Evolutionary conservation across 768 basidiomycete species (phyloP).

Genomic region (Suillus bovinus): DNA sequence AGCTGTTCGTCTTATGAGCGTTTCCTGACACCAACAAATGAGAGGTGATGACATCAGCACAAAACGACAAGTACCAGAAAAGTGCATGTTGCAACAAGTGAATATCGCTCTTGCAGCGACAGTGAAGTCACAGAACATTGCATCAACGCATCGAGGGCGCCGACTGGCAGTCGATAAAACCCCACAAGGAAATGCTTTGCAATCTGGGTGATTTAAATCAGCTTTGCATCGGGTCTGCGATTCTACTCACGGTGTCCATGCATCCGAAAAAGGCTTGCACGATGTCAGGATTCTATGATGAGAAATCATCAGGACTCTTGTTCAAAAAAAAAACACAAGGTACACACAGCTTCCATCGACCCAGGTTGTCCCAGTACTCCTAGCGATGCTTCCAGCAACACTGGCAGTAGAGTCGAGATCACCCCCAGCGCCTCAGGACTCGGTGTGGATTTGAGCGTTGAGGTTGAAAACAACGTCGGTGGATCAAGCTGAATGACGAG

Average conservation of each 20-base stretch:
- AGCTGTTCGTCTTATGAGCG: constrained; percentile 67
- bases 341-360: constrained; percentile 68
- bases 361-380: constrained; percentile 52
- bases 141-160: constrained; percentile 66
- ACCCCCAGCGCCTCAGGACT: constrained; percentile 54
- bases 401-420: constrained; percentile 55
- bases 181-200: constrained; percentile 32
- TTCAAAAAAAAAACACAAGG: background rate
- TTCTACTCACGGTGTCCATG: constrained; percentile 62
- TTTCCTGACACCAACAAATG: constrained; percentile 41
- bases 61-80: constrained; percentile 64
- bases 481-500: constrained; percentile 83
- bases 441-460: constrained; percentile 52
- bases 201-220: background rate
- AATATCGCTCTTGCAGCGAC: constrained; percentile 80
- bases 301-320: constrained; percentile 13
- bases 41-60: constrained; percentile 6
- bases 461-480: constrained; percentile 42
- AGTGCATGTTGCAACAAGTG: constrained; percentile 75
- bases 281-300: constrained; percentile 80
- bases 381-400: constrained; percentile 61
- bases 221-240: background rate
- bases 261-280: constrained; percentile 88
- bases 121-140: constrained; percentile 68
- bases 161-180: constrained; percentile 64